These are phyloP conservation scores for Brachypodium distachyon DNA, from an alignment of 202 grass and related monocot genomes.

Conservation along the genomic window DNA sequence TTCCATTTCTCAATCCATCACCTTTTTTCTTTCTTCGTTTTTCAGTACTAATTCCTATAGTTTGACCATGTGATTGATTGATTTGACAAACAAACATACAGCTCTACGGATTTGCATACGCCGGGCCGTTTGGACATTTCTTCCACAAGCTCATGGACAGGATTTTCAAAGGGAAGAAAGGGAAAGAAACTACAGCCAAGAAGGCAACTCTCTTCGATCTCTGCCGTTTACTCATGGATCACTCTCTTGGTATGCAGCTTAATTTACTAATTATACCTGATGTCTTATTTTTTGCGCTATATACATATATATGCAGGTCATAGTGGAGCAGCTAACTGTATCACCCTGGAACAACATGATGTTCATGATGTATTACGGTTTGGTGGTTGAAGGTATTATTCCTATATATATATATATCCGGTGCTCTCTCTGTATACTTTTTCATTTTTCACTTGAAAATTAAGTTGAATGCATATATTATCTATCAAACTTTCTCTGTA, in stretches of 20 bases:
- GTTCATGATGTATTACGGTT: conserved; percentile 82
- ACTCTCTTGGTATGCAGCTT: not conserved
- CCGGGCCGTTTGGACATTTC: conserved; percentile 81
- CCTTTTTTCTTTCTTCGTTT: no score
- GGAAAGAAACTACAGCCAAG: conserved; percentile 83
- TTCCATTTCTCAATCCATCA: not conserved
- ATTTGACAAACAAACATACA: conserved; percentile 28
- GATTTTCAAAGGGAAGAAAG: conserved; percentile 83
- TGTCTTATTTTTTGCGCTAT: not conserved
- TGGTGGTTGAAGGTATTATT: conserved; percentile 71
- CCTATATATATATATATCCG: no score
- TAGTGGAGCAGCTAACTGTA: conserved; percentile 74
- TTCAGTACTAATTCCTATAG: no score
- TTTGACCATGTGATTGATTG: not conserved
- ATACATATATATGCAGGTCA: conserved; percentile 36
- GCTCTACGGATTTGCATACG: conserved; percentile 79
- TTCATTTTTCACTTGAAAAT: not conserved
- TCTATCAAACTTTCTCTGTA: not conserved
- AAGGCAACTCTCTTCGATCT: conserved; percentile 36
- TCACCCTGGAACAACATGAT: conserved; percentile 93
- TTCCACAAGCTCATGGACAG: conserved; percentile 82
- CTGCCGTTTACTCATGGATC: not conserved
- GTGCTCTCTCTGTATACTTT: not conserved
- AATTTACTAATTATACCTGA: not conserved
- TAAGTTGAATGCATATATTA: not conserved